A percentile compares a stretch with the other conserved stretches of the same genome.
phyloP scores from a whole-genome alignment of 345 rosid species.

The Euphorbia tirucalli region DNA sequence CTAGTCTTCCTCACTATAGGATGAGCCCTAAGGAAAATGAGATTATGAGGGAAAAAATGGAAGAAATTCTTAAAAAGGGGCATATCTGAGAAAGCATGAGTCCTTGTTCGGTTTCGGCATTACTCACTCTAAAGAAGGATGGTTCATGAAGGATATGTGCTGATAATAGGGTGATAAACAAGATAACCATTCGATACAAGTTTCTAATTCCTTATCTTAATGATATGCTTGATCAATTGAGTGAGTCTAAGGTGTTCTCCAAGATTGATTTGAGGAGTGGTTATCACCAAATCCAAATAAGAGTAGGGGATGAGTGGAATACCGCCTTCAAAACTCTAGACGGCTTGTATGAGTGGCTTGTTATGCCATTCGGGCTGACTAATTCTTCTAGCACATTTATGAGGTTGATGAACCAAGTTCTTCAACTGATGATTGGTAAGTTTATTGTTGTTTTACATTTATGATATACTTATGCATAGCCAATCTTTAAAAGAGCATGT shows the following conservation, averaged over 20 bases:
- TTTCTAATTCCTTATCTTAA: background rate
- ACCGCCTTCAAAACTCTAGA: background rate
- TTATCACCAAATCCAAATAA: background rate
- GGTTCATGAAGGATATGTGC: background rate
- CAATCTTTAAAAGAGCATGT: background rate
- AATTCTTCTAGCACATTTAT: background rate
- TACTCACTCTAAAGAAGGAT: background rate
- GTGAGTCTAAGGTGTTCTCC: too few species aligned
- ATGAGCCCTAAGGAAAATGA: too few species aligned
- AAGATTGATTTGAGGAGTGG: too few species aligned
- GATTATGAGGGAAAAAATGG: too few species aligned
- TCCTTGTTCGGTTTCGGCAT: background rate
- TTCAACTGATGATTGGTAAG: background rate
- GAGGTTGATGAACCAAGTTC: background rate
- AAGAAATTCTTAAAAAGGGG: too few species aligned
- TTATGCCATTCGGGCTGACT: background rate
- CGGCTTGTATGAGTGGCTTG: background rate
- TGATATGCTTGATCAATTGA: too few species aligned
- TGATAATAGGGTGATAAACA: background rate
- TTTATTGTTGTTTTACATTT: background rate
- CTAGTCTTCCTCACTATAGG: too few species aligned
- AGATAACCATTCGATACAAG: background rate
- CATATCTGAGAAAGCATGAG: background rate
- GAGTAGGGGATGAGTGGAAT: background rate
- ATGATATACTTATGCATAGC: background rate